Percentiles rank a stretch among this genome's conserved stretches.
These are phyloP conservation scores for Chloromonas sp. DNA, from an alignment of 163 green algal genomes.

Conservation along the genomic window DNA sequence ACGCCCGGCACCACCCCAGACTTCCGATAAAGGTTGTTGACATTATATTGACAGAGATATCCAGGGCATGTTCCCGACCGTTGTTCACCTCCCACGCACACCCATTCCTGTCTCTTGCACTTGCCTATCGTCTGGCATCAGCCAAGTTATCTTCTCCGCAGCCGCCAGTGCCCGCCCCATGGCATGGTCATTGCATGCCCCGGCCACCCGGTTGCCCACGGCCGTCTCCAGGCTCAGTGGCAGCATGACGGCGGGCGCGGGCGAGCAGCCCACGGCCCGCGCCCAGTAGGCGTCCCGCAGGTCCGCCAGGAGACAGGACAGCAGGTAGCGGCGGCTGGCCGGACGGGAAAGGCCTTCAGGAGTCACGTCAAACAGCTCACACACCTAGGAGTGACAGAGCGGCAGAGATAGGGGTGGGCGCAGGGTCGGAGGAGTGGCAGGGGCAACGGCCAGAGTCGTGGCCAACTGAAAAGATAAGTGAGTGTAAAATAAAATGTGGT, in stretches of 20 bases:
- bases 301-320: conserved; percentile 38
- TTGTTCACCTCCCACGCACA: too few species aligned
- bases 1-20: too few species aligned
- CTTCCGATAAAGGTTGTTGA: too few species aligned
- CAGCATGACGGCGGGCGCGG: conserved; percentile 31
- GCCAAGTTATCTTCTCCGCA: conserved; percentile 37
- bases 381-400: conserved; percentile 31
- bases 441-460: too few species aligned
- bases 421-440: too few species aligned
- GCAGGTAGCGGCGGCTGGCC: conserved; percentile 30
- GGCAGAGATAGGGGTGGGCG: not conserved
- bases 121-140: conserved; percentile 38
- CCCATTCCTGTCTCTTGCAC: not conserved
- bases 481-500: too few species aligned
- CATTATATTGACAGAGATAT: too few species aligned
- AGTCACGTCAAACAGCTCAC: conserved; percentile 51
- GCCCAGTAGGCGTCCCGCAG: conserved; percentile 45
- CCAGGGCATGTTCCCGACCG: too few species aligned
- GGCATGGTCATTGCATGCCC: not conserved
- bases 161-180: conserved; percentile 35
- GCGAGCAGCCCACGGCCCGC: conserved; percentile 32
- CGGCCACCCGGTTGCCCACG: conserved; percentile 2
- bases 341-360: conserved; percentile 18
- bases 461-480: too few species aligned
- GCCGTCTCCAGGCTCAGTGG: conserved; percentile 41